Evolutionary conservation across 257 asterid species (phyloP).

Genomic region (Osmanthus fragrans): DNA sequence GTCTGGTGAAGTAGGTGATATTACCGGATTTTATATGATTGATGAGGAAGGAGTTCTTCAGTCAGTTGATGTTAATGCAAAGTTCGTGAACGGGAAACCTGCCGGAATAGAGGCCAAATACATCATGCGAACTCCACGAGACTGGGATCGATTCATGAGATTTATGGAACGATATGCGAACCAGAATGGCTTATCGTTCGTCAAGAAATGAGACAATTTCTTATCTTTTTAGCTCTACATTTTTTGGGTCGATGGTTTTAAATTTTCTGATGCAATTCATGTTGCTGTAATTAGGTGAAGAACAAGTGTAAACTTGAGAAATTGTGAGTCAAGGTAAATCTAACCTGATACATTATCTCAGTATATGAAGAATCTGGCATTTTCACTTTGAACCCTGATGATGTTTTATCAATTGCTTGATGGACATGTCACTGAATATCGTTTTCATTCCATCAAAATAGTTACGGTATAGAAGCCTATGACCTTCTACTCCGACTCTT

Average conservation of each 20-base stretch:
- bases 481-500: too few relatives aligned
- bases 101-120: slow-evolving; percentile 94
- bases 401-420: not conserved
- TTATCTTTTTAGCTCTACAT: slow-evolving; percentile 17
- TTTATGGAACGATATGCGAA: slow-evolving; percentile 90
- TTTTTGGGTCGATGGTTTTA: slow-evolving; percentile 9
- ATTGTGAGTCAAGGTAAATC: slow-evolving; percentile 19
- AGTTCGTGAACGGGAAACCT: slow-evolving; percentile 88
- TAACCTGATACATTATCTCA: slow-evolving; percentile 10
- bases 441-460: too few relatives aligned
- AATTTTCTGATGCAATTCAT: slow-evolving; percentile 25
- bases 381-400: not conserved
- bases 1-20: slow-evolving; percentile 83
- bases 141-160: slow-evolving; percentile 99
- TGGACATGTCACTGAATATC: not conserved
- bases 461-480: too few relatives aligned
- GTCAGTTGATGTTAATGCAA: slow-evolving; percentile 89
- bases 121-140: slow-evolving; percentile 72
- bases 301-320: slow-evolving; percentile 28
- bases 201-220: slow-evolving; percentile 55
- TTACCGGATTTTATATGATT: slow-evolving; percentile 90
- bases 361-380: slow-evolving; percentile 11
- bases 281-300: slow-evolving; percentile 30
- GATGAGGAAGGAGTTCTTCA: slow-evolving; percentile 89
- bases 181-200: slow-evolving; percentile 68